Base-by-base conservation (phyloP, 192 early-diverging fungal species). In the Coemansia sp. region DNA sequence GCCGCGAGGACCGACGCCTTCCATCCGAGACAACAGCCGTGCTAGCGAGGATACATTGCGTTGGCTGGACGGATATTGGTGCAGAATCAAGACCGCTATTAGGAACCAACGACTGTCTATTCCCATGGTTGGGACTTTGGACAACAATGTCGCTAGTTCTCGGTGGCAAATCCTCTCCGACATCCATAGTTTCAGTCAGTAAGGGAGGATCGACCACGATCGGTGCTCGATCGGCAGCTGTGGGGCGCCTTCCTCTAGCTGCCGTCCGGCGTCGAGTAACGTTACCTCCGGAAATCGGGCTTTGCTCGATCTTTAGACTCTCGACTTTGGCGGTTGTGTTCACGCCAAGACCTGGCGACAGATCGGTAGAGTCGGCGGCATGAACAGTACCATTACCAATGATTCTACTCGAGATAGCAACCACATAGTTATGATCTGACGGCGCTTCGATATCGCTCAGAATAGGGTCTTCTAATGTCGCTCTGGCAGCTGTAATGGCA, bases 1-100 rank as follows among this genome's bases (percentile, higher is more conserved):
- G 13, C 29, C 53, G 53, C 11, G 53, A 56, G 12, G 53, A 56
- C 12, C 53, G 53, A 16, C 53, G 53, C 53, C 53, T 32, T 56
- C 29, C 53, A 30, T 30, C 30, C 12, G 30, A 56, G 15, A 7
- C 53, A 16, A 56, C 53, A 8, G 29, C 30, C 27, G 15, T 29
- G 53, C 53, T 29, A 56, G 5, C 6, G 30, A 29, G 32, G 27
- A 1, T 7, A 30, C 29, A 1, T n/a, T 34, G 53, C 6, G 53
- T 30, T 32, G 53, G 4, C 53, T n/a, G 27, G 53, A 16, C 29
- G 34, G 53, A n/a, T 30, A 18, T 10, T 30, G 5, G 53, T 13
- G 15, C 29, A 12, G 53, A 32, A 32, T 32, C 27, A 56, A 56
- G 29, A 16, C 30, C 2, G 53, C 29, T 30, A 34, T 56, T 56